Percentiles rank a stretch among this genome's conserved stretches.
Evolutionary conservation across 441 rosid species (phyloP).

Genomic region (Capsella rubella): DNA sequence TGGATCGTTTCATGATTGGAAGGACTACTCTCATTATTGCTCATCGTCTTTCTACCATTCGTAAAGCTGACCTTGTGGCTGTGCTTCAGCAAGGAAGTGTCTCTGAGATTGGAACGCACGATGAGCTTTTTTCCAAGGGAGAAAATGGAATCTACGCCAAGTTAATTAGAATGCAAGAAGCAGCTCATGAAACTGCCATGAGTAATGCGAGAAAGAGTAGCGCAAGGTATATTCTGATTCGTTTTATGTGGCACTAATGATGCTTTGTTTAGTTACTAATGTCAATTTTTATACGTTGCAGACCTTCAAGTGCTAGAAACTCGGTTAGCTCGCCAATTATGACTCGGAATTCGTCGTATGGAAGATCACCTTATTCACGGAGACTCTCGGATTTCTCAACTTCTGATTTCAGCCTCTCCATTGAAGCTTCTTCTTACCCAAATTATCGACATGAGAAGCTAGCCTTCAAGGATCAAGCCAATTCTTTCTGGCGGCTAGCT

Average conservation of each 20-base stretch:
- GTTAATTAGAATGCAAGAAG: slow-evolving; percentile 95
- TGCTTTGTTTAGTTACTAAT: background rate
- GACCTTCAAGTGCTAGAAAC: slow-evolving; percentile 99
- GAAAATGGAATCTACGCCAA: slow-evolving; percentile 90
- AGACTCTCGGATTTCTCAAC: slow-evolving; percentile 98
- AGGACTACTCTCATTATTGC: slow-evolving; percentile 98
- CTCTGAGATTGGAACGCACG: slow-evolving; percentile 92
- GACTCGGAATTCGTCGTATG: slow-evolving; percentile 94
- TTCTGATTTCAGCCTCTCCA: slow-evolving; percentile 91
- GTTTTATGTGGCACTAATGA: background rate
- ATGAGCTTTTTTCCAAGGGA: slow-evolving; percentile 90
- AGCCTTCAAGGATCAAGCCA: slow-evolving; percentile 91
- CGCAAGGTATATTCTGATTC: slow-evolving; percentile 66
- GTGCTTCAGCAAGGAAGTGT: slow-evolving; percentile 97
- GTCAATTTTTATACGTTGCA: slow-evolving; percentile 47
- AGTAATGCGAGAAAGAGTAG: slow-evolving; percentile 98
- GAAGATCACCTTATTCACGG: slow-evolving; percentile 96
- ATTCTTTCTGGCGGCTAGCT: slow-evolving; percentile 92
- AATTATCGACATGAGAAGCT: slow-evolving; percentile 88
- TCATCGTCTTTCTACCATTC: slow-evolving; percentile 96
- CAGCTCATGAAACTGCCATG: slow-evolving; percentile 92
- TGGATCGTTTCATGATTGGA: slow-evolving; percentile 98
- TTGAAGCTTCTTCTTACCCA: slow-evolving; percentile 73
- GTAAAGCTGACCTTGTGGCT: slow-evolving; percentile 98
- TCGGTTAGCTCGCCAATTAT: slow-evolving; percentile 99